Percentiles rank a stretch among this genome's conserved stretches.
phyloP scores from a whole-genome alignment of 768 basidiomycete genomes.

The Panaeolus cyanescens region DNA sequence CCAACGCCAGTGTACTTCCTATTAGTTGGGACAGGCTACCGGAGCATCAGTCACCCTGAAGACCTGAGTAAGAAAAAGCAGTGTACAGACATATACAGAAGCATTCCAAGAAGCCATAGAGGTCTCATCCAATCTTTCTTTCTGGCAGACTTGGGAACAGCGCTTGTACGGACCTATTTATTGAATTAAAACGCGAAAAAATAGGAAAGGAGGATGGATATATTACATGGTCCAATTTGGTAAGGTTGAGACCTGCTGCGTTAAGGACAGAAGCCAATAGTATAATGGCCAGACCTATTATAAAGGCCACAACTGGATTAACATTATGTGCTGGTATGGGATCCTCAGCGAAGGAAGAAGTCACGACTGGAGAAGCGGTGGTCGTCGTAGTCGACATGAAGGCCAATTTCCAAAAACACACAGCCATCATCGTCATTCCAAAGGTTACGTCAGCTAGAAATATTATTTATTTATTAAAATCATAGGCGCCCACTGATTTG shows the following conservation, averaged over 20 bases:
- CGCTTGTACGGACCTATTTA: constrained; percentile 65
- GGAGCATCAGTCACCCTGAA: constrained; percentile 11
- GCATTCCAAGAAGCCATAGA: constrained; percentile 89
- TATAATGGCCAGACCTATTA: constrained; percentile 86
- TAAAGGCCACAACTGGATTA: constrained; percentile 69
- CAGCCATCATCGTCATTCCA: background rate
- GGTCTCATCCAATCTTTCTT: constrained; percentile 81
- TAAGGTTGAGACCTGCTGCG: constrained; percentile 91
- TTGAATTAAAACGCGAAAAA: constrained; percentile 1
- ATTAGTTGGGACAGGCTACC: constrained; percentile 79
- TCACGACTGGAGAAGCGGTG: background rate
- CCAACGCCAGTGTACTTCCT: constrained; percentile 83
- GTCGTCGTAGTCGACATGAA: constrained; percentile 8
- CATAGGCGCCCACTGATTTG: background rate
- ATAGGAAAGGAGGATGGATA: background rate
- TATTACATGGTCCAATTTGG: constrained; percentile 89
- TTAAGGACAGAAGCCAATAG: constrained; percentile 84
- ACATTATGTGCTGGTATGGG: constrained; percentile 24
- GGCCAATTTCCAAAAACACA: constrained; percentile 3
- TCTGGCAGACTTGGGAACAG: constrained; percentile 75
- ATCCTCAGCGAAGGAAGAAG: constrained; percentile 13
- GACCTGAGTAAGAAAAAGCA: background rate
- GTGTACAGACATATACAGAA: constrained; percentile 81
- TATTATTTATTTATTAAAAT: background rate
- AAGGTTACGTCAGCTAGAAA: constrained; percentile 7